Evolutionary conservation across 345 rosid genomes (phyloP).

Genomic region (Trapa incisa): DNA sequence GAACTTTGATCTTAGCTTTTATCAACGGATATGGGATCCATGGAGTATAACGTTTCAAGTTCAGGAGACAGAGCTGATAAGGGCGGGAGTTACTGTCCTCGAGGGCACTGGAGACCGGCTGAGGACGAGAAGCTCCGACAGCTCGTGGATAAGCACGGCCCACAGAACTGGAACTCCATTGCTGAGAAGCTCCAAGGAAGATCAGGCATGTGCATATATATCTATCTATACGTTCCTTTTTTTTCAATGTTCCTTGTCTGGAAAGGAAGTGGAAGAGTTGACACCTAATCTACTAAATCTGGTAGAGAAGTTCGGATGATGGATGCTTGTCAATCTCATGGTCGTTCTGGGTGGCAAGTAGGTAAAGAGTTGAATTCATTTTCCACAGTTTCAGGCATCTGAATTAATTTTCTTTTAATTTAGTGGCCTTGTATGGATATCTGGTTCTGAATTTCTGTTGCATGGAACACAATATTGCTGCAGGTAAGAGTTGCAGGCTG

Average conservation of each 20-base stretch:
- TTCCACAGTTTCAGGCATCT: too few relatives aligned
- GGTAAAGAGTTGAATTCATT: too few relatives aligned
- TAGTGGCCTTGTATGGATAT: not conserved
- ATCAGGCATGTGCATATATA: conserved; percentile 28
- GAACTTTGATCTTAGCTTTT: too few relatives aligned
- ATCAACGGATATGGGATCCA: too few relatives aligned
- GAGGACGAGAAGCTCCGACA: conserved; percentile 14
- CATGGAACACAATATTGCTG: not conserved
- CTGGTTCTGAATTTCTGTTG: not conserved
- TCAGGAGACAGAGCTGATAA: conserved; percentile 22
- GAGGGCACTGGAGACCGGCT: conserved; percentile 71
- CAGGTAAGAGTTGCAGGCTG: conserved; percentile 49
- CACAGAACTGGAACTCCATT: conserved; percentile 65
- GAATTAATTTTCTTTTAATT: too few relatives aligned
- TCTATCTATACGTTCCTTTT: not conserved
- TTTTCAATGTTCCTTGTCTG: not conserved
- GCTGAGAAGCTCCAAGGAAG: conserved; percentile 61
- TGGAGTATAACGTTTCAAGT: conserved; percentile 13
- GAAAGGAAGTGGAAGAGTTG: too few relatives aligned
- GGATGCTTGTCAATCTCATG: too few relatives aligned
- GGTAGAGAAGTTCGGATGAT: too few relatives aligned
- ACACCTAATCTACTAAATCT: too few relatives aligned
- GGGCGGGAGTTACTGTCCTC: conserved; percentile 23
- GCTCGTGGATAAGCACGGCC: conserved; percentile 50
- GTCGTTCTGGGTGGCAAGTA: too few relatives aligned